Percentiles rank a stretch among this genome's conserved stretches.
phyloP scores from a whole-genome alignment of 106 monocot species.

The Dendrobium chrysotoxum region DNA sequence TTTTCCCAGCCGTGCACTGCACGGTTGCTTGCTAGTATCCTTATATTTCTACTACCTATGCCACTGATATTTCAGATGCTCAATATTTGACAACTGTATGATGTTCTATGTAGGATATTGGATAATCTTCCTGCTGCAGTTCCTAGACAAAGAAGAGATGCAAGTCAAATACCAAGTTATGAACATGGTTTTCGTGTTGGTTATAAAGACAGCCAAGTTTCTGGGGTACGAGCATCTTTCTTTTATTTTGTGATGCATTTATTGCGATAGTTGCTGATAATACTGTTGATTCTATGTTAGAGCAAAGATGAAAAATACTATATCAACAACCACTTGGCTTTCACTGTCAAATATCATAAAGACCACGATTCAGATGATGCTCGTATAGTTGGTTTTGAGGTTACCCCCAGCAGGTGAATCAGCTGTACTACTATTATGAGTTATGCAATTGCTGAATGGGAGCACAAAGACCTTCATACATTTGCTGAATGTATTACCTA shows the following conservation, averaged over 20 bases:
- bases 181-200: constrained; percentile 35
- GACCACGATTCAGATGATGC: constrained; percentile 26
- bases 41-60: neutral
- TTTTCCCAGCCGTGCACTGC: no score
- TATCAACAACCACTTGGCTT: constrained; percentile 38
- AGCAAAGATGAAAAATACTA: constrained; percentile 31
- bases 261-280: neutral
- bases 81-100: constrained; percentile 2
- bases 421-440: no score
- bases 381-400: constrained; percentile 43
- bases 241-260: neutral
- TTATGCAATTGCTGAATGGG: no score
- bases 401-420: constrained; percentile 30
- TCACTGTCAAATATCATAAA: constrained; percentile 35
- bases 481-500: no score
- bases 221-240: constrained; percentile 8
- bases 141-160: constrained; percentile 22
- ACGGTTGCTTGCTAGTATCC: no score
- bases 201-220: constrained; percentile 14
- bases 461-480: no score
- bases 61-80: neutral
- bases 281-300: constrained; percentile 9
- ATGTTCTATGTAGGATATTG: constrained; percentile 14
- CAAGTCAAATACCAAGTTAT: constrained; percentile 24
- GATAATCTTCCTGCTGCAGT: constrained; percentile 29